Conservation (phyloP, 2,329 filamentous ascomycete genomes). For the Pseudogymnoascus sp. region DNA sequence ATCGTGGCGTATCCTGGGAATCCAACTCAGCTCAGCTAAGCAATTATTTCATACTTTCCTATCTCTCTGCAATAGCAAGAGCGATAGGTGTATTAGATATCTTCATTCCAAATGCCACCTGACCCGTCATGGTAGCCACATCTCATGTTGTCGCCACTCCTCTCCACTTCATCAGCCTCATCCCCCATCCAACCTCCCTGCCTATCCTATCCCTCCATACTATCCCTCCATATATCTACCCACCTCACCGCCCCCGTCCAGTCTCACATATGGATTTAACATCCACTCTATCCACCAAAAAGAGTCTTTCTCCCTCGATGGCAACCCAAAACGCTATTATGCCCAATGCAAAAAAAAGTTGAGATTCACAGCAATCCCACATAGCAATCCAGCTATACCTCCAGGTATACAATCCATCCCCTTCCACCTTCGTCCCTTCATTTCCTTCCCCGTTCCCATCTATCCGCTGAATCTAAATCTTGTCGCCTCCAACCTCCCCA, state of each 20-base stretch:
- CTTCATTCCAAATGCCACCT: not conserved
- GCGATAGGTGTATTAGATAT: not conserved
- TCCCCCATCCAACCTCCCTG: not conserved
- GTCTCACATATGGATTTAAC: slow-evolving; percentile 1
- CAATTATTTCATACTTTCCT: not conserved
- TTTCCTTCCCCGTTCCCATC: not conserved
- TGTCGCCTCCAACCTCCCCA: slow-evolving; percentile 78
- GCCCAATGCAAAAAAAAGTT: not conserved
- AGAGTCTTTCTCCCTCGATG: not conserved
- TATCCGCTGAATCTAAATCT: slow-evolving; percentile 65
- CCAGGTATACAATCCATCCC: not conserved
- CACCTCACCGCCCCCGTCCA: not conserved
- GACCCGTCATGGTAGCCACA: not conserved
- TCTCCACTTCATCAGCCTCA: not conserved
- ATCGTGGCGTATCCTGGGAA: not conserved
- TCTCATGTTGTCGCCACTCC: not conserved
- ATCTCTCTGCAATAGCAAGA: not conserved
- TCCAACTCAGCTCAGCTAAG: not conserved
- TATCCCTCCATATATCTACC: not conserved
- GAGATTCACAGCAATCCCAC: not conserved
- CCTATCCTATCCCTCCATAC: not conserved
- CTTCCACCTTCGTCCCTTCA: not conserved
- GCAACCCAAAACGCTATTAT: slow-evolving; percentile 6
- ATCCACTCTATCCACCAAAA: not conserved
- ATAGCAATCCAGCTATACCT: not conserved